Conservation (phyloP, 164 flowering plant species). For the Stephania yunnanensis region DNA sequence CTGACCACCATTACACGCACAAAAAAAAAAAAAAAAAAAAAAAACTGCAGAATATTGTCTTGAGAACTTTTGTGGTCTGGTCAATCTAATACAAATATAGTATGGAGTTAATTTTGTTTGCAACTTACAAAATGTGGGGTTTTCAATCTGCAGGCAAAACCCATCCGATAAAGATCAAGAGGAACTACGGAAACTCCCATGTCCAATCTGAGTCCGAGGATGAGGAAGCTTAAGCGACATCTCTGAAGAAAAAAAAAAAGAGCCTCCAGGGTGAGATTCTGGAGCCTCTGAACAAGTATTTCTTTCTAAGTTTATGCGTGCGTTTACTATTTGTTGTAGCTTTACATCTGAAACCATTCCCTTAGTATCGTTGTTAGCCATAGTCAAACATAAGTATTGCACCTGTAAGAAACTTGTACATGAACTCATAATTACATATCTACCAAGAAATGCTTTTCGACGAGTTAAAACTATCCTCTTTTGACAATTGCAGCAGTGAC, state of each 20-base stretch:
- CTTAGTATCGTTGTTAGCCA: not conserved
- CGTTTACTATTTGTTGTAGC: not conserved
- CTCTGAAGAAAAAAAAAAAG: not conserved
- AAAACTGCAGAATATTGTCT: too few relatives aligned
- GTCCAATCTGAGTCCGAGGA: slow-evolving; percentile 22
- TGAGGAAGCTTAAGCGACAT: slow-evolving; percentile 18
- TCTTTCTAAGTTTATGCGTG: not conserved
- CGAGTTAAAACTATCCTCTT: not conserved
- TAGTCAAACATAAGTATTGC: not conserved
- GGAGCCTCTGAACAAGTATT: not conserved
- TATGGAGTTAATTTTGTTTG: not conserved
- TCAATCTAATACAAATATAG: not conserved
- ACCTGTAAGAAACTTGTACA: not conserved
- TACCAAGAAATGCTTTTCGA: not conserved
- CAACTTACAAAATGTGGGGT: not conserved
- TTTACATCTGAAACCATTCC: not conserved
- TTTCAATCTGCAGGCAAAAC: slow-evolving; percentile 13
- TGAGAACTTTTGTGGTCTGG: not conserved
- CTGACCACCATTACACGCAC: too few relatives aligned
- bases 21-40: too few relatives aligned
- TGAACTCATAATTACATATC: not conserved
- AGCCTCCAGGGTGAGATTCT: slow-evolving; percentile 10
- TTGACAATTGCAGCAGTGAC: not conserved
- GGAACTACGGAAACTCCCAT: slow-evolving; percentile 12
- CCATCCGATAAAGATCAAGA: slow-evolving; percentile 8